Evolutionary conservation across 2,329 filamentous ascomycete species (phyloP), one percentile per base, ranked within the genome.

Genomic region (Aspergillus luchuensis): DNA sequence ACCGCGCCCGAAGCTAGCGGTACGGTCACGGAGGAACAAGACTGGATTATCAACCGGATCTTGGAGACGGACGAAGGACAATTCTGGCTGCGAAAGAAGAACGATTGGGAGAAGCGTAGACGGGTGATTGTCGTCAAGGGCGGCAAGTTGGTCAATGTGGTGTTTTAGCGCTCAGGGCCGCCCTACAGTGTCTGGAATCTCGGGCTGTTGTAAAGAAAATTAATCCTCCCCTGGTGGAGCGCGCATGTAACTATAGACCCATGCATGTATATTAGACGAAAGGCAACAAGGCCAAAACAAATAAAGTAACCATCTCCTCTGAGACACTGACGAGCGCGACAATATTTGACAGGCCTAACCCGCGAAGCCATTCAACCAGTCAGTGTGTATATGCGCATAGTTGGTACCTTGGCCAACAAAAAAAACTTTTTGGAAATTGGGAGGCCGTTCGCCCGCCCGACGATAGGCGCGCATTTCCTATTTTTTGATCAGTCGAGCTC

Each of bases 61-160:
- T 69, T 90, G 51, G 78, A 82, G 59, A 88, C 86, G 1, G 78
- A 85, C 0, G 83, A 88, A 60, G 90, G 88, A 4, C 81, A 78
- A 60, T 72, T 80, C 43, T 87, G 83, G 78, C 78, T 90, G 61
- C 79, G 74, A 7, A 78, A 82, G 51, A 81, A 76, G 64, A 75
- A 79, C 56, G 78, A 81, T 58, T 83, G 77, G 74, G 77, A 78
- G 28, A 79, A 79, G 64, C 84, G 87, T n/a, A 86, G 84, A 70
- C 85, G 86, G 63, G 82, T 88, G 1, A 84, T 93, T 68, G 82
- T 91, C 11, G 87, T 91, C 11, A 82, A 81, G 59, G 84, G 82
- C 1, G 90, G 90, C 11, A 87, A 83, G 73, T 80, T 91, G 53
- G 84, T 94, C 28, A 96, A 93, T 76, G 89, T 93, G 81, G 87